Conservation (phyloP, 2,329 filamentous ascomycete genomes). For the Penicillium vulpinum region DNA sequence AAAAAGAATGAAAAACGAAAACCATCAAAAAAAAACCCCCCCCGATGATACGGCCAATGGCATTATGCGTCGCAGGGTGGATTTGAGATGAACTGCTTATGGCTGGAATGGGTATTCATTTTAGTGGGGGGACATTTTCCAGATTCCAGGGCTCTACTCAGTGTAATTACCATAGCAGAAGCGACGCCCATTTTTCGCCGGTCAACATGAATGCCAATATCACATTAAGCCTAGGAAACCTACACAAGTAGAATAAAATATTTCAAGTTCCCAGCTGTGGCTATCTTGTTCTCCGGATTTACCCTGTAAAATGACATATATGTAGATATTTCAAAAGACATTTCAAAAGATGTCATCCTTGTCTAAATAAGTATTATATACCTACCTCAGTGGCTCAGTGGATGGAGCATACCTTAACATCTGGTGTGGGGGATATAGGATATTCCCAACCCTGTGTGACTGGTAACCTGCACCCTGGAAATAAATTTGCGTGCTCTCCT, state of each 20-base stretch:
- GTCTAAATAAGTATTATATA: no score
- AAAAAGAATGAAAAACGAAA: not conserved
- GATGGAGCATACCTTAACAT: no score
- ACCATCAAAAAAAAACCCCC: not conserved
- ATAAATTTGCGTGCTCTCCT: no score
- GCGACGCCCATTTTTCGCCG: not conserved
- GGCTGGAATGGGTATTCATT: not conserved
- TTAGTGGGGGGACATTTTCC: not conserved
- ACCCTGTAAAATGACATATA: no score
- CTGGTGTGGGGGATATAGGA: no score
- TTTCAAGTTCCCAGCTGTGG: no score
- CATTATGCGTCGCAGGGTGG: not conserved
- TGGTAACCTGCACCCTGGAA: no score
- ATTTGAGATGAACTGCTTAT: not conserved
- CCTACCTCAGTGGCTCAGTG: no score
- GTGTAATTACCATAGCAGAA: not conserved
- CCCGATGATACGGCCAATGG: not conserved
- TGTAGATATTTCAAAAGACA: not conserved
- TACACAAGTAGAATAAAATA: not conserved
- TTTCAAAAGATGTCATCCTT: no score
- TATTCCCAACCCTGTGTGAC: no score
- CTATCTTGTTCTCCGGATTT: no score
- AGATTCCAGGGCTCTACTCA: not conserved
- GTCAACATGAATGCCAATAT: not conserved
- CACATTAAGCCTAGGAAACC: not conserved